A percentile compares a stretch with the other conserved stretches of the same genome.
phyloP scores from a whole-genome alignment of 768 basidiomycete species.

The Postia placenta region DNA sequence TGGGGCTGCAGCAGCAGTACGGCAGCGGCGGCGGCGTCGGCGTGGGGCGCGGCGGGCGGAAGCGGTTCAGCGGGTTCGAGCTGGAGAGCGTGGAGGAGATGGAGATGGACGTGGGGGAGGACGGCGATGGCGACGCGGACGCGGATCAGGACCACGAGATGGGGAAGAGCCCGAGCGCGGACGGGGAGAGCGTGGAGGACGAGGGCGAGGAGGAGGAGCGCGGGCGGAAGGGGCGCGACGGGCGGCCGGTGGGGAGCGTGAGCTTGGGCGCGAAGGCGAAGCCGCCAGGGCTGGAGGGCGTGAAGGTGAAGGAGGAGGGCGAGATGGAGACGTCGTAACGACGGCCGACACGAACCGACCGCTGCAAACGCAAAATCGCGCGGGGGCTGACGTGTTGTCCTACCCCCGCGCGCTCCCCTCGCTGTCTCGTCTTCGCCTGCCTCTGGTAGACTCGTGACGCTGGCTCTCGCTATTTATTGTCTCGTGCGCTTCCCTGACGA shows the following conservation, averaged over 20 bases:
- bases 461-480: too few relatives aligned
- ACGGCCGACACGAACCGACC: neutral
- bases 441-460: neutral
- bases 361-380: neutral
- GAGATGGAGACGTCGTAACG: constrained; percentile 21
- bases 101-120: constrained; percentile 15
- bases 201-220: constrained; percentile 19
- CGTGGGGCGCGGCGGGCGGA: constrained; percentile 14
- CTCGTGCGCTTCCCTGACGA: too few relatives aligned
- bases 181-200: constrained; percentile 11
- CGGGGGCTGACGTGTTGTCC: neutral
- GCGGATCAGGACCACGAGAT: constrained; percentile 11
- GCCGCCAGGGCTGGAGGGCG: constrained; percentile 12
- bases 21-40: too few relatives aligned
- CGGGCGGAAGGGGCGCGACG: constrained; percentile 21
- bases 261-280: constrained; percentile 18
- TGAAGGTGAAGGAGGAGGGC: constrained; percentile 21
- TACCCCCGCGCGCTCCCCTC: neutral
- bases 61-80: constrained; percentile 21
- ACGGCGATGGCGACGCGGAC: constrained; percentile 13
- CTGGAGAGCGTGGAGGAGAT: constrained; percentile 27
- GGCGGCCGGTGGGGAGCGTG: constrained; percentile 16
- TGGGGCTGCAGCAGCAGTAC: too few relatives aligned
- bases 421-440: neutral
- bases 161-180: constrained; percentile 16